phyloP scores from a whole-genome alignment of 2,329 filamentous ascomycete genomes.

The Verticillium alfalfae region DNA sequence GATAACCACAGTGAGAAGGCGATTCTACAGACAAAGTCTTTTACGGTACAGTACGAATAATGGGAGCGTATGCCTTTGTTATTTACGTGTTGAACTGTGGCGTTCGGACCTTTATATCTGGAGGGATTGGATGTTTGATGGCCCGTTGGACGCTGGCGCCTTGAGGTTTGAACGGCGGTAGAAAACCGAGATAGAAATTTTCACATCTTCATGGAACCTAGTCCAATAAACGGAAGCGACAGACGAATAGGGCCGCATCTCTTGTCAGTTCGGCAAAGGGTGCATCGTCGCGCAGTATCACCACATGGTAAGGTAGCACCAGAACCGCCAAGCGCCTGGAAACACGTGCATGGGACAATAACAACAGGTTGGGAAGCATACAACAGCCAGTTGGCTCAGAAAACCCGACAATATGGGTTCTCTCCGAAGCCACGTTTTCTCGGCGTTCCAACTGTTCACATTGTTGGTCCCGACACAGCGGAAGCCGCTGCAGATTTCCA shows the following conservation, averaged over 20 bases:
- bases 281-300: no score
- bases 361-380: neutral
- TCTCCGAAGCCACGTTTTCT: neutral
- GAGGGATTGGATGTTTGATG: neutral
- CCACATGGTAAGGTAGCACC: no score
- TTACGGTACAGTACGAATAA: constrained; percentile 13
- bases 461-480: neutral
- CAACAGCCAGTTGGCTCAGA: neutral
- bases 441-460: neutral
- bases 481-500: neutral
- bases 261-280: no score
- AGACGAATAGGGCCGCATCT: no score
- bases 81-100: neutral
- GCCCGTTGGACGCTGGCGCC: neutral
- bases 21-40: constrained; percentile 17
- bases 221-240: neutral
- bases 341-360: neutral
- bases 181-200: no score
- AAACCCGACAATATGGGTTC: neutral
- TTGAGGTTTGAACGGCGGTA: neutral
- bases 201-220: neutral
- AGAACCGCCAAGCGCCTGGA: no score
- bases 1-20: constrained; percentile 19
- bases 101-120: neutral
- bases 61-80: neutral